Evolutionary conservation across 257 asterid species (phyloP), one percentile per base, ranked within the genome.

Genomic region (Salvia miltiorrhiza): DNA sequence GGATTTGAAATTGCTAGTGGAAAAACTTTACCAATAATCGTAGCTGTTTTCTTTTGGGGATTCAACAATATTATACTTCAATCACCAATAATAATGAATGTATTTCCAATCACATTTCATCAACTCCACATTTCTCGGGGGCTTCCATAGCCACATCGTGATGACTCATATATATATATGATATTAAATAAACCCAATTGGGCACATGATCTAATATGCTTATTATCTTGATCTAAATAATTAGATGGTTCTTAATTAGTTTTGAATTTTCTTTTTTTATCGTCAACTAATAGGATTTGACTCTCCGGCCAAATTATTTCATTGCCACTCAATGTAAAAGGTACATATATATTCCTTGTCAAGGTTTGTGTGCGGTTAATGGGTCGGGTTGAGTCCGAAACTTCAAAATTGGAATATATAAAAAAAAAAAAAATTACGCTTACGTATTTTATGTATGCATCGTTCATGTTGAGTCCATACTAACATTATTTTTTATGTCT

Each of bases 51-150:
- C 4, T 47, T 52, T 1, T 45, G 50, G 53, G 47, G 70, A 9
- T 35, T 67, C 26, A n/a, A n/a, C 59, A 21, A 39, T 48, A 64
- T 26, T 58, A 21, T n/a, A 17, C 58, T 52, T 58, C 79, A 74
- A 77, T 82, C 48, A 64, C 35, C 35, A 30, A 30, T 69, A 45
- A 64, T 48, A 1, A 55, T 63, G 10, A 32, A 10, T 37, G 11
- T 5, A 35, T 35, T 35, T 7, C 16, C 54, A 39, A 72, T 77
- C 55, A 54, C 3, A 72, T 39, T 28, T 47, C 69, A 45, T 19
- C 14, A 7, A 17, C 41, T 68, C 82, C 82, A 77, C 55, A 73
- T 77, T 54, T 77, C 78, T 62, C 65, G 82, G 82, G 75, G 71
- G 66, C 53, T 41, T 57, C 28, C 7, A 11, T 19, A 28, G 43